A percentile compares a stretch with the other conserved stretches of the same genome.
phyloP scores from a whole-genome alignment of 176 grass and related monocot genomes.

The Musa troglodytarum region DNA sequence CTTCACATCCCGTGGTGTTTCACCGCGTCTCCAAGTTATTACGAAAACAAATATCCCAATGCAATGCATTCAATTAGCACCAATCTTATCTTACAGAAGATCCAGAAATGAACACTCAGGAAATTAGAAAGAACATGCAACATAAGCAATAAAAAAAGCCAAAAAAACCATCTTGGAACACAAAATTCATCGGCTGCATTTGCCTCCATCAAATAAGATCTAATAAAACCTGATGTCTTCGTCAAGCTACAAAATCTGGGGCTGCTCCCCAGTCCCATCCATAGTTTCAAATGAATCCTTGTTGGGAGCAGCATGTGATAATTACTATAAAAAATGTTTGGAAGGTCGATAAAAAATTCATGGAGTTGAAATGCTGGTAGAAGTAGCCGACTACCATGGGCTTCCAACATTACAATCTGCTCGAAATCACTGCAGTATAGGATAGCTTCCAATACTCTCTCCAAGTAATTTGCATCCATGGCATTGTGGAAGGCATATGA shows the following conservation, averaged over 20 bases:
- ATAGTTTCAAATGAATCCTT: neutral
- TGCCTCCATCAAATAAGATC: neutral
- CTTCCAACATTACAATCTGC: neutral
- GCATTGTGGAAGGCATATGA: slow-evolving; percentile 27
- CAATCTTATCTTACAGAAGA: too few relatives aligned
- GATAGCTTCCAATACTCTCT: slow-evolving; percentile 61
- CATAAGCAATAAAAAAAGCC: neutral
- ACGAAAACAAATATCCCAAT: too few relatives aligned
- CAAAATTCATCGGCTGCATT: neutral
- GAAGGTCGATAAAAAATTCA: neutral
- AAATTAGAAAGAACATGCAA: too few relatives aligned
- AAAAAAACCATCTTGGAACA: neutral
- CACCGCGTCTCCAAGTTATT: too few relatives aligned
- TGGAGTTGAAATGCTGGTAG: neutral
- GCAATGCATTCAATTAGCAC: too few relatives aligned
- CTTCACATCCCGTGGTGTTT: too few relatives aligned
- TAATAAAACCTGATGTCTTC: neutral
- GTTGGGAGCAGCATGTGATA: neutral
- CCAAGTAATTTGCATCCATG: slow-evolving; percentile 62
- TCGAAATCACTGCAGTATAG: slow-evolving; percentile 34
- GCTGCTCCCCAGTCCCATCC: neutral
- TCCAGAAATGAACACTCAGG: too few relatives aligned
- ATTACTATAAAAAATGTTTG: neutral
- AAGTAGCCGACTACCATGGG: neutral
- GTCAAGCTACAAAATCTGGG: neutral